These are phyloP conservation scores for Datura wrightii DNA, from an alignment of 257 asterid genomes.

Conservation along the genomic window DNA sequence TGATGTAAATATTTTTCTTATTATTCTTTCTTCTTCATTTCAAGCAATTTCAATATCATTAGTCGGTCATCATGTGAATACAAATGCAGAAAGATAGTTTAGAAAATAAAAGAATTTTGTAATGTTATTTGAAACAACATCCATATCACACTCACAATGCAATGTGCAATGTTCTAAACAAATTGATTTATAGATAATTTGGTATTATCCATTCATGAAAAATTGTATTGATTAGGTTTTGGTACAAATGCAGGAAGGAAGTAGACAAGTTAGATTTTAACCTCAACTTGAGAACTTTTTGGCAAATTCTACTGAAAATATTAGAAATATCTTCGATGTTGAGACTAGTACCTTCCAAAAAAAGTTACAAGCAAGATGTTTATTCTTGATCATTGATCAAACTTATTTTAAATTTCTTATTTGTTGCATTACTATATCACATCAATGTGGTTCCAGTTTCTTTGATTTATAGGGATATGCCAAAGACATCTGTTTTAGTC, in stretches of 20 bases:
- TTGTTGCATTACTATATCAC: too few species aligned
- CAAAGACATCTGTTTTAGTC: too few species aligned
- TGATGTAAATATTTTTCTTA: background rate
- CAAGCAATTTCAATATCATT: background rate
- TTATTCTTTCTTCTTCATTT: background rate
- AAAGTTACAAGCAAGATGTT: constrained; percentile 44
- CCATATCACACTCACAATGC: too few species aligned
- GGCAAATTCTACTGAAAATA: constrained; percentile 51
- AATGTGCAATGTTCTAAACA: too few species aligned
- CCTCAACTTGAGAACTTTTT: constrained; percentile 43
- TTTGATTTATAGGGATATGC: too few species aligned
- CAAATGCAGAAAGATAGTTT: background rate
- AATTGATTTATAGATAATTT: too few species aligned
- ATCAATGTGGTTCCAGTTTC: too few species aligned
- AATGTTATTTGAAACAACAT: too few species aligned
- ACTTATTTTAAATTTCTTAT: too few species aligned
- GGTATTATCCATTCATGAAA: background rate
- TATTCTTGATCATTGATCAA: too few species aligned
- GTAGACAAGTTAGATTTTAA: constrained; percentile 52
- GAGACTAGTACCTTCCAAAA: constrained; percentile 39
- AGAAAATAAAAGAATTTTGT: background rate
- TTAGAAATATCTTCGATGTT: constrained; percentile 45
- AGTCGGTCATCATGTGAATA: background rate
- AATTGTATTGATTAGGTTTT: constrained; percentile 16
- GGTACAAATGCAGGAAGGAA: constrained; percentile 49